A percentile compares a stretch with the other conserved stretches of the same genome.
These are phyloP conservation scores for Hymenoscyphus linearis DNA, from an alignment of 2,329 filamentous ascomycete genomes.

Conservation along the genomic window DNA sequence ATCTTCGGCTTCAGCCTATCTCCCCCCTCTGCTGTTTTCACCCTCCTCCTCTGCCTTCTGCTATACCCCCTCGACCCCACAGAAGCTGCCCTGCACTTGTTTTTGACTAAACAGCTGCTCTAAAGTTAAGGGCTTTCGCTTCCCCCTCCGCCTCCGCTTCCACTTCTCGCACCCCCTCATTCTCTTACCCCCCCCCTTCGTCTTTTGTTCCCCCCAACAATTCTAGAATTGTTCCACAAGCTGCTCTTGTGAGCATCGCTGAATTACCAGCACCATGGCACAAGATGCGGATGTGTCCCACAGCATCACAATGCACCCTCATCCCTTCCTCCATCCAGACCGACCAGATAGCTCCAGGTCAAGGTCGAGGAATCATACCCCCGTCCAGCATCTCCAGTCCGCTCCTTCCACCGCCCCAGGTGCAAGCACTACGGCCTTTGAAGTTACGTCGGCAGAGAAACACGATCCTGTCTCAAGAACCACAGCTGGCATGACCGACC, in stretches of 20 bases:
- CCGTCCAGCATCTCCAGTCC: constrained; percentile 15
- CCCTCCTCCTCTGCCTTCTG: background rate
- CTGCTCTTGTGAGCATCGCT: background rate
- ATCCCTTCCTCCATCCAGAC: constrained; percentile 28
- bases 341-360: constrained; percentile 20
- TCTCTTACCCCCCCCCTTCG: background rate
- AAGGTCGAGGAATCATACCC: constrained; percentile 20
- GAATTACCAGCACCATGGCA: background rate
- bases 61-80: background rate
- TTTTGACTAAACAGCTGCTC: background rate
- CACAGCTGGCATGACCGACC: constrained; percentile 32
- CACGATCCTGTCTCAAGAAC: constrained; percentile 29
- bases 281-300: constrained; percentile 21
- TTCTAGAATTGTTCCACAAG: background rate
- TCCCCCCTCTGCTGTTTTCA: background rate
- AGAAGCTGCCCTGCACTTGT: background rate
- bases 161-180: background rate
- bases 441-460: constrained; percentile 27
- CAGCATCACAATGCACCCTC: constrained; percentile 31
- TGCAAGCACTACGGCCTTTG: constrained; percentile 40
- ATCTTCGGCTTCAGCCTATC: background rate
- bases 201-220: background rate
- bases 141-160: no score
- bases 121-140: background rate
- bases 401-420: constrained; percentile 30